These are phyloP conservation scores for Myriosclerotinia duriaeana DNA, from an alignment of 2,329 filamentous ascomycete genomes.

Conservation along the genomic window DNA sequence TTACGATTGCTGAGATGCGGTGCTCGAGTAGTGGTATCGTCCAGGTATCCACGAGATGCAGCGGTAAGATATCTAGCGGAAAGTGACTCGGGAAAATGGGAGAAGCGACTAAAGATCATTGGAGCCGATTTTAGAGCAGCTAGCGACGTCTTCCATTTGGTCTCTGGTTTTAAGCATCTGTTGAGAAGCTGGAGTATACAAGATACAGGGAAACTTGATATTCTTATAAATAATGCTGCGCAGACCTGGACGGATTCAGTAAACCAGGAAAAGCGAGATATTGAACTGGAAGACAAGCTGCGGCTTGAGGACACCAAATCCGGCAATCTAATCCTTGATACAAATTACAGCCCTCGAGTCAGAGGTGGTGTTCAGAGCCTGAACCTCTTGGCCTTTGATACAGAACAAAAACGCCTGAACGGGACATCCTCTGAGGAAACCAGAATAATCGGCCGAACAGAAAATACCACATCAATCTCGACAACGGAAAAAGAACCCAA, in stretches of 20 bases:
- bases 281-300: slow-evolving; percentile 22
- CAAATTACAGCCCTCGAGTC: slow-evolving; percentile 7
- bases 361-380: slow-evolving; percentile 11
- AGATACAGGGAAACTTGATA: slow-evolving; percentile 23
- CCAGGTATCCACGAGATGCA: slow-evolving; percentile 29
- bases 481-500: slow-evolving; percentile 4
- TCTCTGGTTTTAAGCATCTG: background rate
- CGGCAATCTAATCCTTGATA: background rate
- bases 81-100: slow-evolving; percentile 23
- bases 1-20: slow-evolving; percentile 27
- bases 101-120: slow-evolving; percentile 21
- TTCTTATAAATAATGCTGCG: slow-evolving; percentile 31
- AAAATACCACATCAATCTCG: background rate
- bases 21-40: slow-evolving; percentile 28
- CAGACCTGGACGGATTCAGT: slow-evolving; percentile 30
- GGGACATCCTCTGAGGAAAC: background rate
- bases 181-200: background rate
- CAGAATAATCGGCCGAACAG: background rate
- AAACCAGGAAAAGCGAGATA: slow-evolving; percentile 23
- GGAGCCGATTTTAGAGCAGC: slow-evolving; percentile 21
- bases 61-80: slow-evolving; percentile 25
- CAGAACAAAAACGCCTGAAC: slow-evolving; percentile 10
- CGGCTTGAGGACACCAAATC: background rate
- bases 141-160: slow-evolving; percentile 11
- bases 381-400: slow-evolving; percentile 12